A percentile compares a stretch with the other conserved stretches of the same genome.
These are phyloP conservation scores for Trichoderma reesei DNA, from an alignment of 495 filamentous ascomycete species.

Conservation along the genomic window DNA sequence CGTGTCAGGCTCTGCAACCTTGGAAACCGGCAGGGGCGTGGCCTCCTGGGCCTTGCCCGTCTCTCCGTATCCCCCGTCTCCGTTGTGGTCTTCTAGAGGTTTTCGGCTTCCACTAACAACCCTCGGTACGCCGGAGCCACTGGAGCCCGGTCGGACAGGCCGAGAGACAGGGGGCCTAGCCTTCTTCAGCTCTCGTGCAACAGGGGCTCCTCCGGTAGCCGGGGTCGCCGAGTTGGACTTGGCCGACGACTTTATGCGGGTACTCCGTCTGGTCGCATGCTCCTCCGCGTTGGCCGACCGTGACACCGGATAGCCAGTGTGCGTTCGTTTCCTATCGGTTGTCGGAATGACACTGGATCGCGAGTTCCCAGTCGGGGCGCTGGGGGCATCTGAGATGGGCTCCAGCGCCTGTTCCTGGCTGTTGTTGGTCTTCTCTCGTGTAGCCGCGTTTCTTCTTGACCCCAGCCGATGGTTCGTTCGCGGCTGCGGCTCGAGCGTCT, in stretches of 20 bases:
- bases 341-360: constrained; percentile 20
- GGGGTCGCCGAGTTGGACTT: constrained; percentile 54
- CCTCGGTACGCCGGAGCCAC: constrained; percentile 59
- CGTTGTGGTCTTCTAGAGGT: constrained; percentile 48
- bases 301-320: constrained; percentile 69
- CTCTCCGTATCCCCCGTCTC: constrained; percentile 52
- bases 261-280: constrained; percentile 67
- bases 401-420: constrained; percentile 20
- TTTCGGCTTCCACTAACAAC: constrained; percentile 83
- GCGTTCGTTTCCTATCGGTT: constrained; percentile 67
- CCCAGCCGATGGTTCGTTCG: constrained; percentile 48
- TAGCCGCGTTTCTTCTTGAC: constrained; percentile 42
- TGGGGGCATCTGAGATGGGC: constrained; percentile 4
- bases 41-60: constrained; percentile 42
- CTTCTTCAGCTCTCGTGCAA: constrained; percentile 68
- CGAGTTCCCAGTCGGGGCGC: neutral
- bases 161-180: constrained; percentile 53
- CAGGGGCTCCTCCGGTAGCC: constrained; percentile 40
- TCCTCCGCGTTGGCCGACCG: constrained; percentile 47
- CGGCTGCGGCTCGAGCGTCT: constrained; percentile 49
- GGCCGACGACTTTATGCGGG: constrained; percentile 47
- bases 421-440: constrained; percentile 23
- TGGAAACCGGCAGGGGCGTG: constrained; percentile 23
- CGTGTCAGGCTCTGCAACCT: constrained; percentile 36
- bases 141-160: constrained; percentile 41